Evolutionary conservation across 495 filamentous ascomycete species (phyloP), one percentile per base, ranked within the genome.

Genomic region (Glarea lozoyensis): DNA sequence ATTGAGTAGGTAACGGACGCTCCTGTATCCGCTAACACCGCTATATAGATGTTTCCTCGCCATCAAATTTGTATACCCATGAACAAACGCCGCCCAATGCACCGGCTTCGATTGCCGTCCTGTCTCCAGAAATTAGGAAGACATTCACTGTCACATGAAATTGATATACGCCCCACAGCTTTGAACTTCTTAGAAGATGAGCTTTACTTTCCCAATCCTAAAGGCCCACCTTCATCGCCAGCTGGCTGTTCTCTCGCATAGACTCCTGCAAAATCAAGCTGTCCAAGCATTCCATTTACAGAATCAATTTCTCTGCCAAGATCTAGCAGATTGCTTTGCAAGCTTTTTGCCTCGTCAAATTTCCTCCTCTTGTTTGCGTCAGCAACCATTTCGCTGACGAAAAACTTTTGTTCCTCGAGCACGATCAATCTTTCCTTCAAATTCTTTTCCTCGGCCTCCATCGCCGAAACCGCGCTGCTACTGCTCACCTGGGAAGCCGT

Each of bases 371-470:
- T 84, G 39, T 81, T 83, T 2, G 92, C 90, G 35, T 84, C 80
- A 4, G 70, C 78, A 36, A 97, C 73, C 88, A 96, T 96, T 50
- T 86, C 82, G 13, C 78, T 73, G 0, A 98, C 88, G 55, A 97
- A 75, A 56, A 95, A 96, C 56, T 78, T 78, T 61, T 98, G 92
- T 58, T 98, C 92, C 63, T 97, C 92, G 0, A 98, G 69, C 17
- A 98, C 85, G 31, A 94, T 87, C 13, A 97, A 62, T 30, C 78
- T 67, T 54, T 97, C 90, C 10, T 84, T 73, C 1, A 94, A 61
- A 21, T 87, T 79, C 52, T 89, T 94, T 57, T 98, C 93, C 54
- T 93, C 86, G 7, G 73, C 77, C 58, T 94, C 86, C 13, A 94
- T 62, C 3, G 76, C 78, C 1, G 82, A 85, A 0, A 89, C 67